Evolutionary conservation across 352 stramenopile species (phyloP), one percentile per base, ranked within the genome.

Genomic region (Pythium rishiriense): DNA sequence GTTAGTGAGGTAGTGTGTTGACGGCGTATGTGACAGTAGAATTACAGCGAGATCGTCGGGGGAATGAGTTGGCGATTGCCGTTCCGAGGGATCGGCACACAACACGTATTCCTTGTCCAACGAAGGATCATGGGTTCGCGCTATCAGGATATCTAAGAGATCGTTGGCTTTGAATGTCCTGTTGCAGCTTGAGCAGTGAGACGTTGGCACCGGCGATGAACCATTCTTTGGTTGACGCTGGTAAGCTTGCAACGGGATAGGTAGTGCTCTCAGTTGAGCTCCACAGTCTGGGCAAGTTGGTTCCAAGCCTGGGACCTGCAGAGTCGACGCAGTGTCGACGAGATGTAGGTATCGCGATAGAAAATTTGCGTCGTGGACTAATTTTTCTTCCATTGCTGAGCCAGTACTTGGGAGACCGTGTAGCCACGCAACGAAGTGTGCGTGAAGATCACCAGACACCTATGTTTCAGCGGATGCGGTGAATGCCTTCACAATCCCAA

Each of bases 171-270:
- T 26, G 43, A 31, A 50, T 28, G 26, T 6, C 10, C 21, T 15
- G 7, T 41, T 41, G 28, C 49, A 56, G 24, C 25, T 35, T 11
- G 9, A 22, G 21, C 49, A 56, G 8, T 24, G 9, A 14, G 49
- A 41, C 3, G 49, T 56, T 42, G 26, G 26, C 21, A 41, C 49
- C 21, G 49, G 49, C 6, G 9, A 15, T 21, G 31, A 12, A 7
- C 49, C 49, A 41, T 41, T 22, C 26, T 56, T 56, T 19, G 7
- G 12, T 41, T 56, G 49, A 12, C 26, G 22, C n/a, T 56, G 26
- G 26, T 56, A 56, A 14, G 49, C 49, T 56, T 24, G 12, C 50
- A 58, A 46, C 21, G 50, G 50, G 35, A 58, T 29, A 8, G 50
- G 9, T 46, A 58, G 31, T 43, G 50, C 15, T 12, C 4, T 8